Conservation (phyloP, 306 rosid species). For the Begonia loranthoides region DNA sequence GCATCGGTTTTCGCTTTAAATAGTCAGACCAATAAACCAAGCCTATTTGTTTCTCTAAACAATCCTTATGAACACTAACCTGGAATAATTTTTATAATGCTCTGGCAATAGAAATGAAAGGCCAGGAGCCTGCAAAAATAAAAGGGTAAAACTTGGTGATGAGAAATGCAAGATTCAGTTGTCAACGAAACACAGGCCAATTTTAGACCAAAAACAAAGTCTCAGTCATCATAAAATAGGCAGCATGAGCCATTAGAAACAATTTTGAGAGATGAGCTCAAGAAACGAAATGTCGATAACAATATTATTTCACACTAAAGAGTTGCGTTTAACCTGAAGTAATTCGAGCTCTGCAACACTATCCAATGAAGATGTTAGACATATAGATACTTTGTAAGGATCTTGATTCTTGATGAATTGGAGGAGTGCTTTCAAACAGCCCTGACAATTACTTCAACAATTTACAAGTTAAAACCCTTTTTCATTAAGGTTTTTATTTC, state of each 20-base stretch:
- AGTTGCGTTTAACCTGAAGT: conserved; percentile 43
- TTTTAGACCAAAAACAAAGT: not conserved
- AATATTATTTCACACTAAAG: not conserved
- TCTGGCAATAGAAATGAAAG: conserved; percentile 70
- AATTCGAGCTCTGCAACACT: conserved; percentile 73
- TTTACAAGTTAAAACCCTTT: too few species aligned
- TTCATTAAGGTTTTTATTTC: not conserved
- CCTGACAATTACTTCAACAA: conserved; percentile 22
- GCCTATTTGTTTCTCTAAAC: too few species aligned
- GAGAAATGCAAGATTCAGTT: too few species aligned
- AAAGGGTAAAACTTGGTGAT: not conserved
- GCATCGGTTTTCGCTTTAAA: too few species aligned
- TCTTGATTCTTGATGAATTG: conserved; percentile 58
- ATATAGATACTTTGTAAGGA: conserved; percentile 66
- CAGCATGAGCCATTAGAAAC: too few species aligned
- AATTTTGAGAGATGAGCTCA: too few species aligned
- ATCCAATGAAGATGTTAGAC: conserved; percentile 70
- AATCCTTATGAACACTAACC: conserved; percentile 28
- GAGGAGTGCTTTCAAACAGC: conserved; percentile 66
- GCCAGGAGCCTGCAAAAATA: conserved; percentile 66
- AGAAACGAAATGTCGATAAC: too few species aligned
- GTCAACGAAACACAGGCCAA: not conserved
- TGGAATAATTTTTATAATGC: conserved; percentile 61
- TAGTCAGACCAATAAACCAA: too few species aligned
- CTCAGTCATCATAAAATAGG: not conserved